Evolutionary conservation across 345 rosid genomes (phyloP).

Genomic region (Arabidopsis thaliana): TAIR10.1 NC_003071.7:12016001-12016500

Average conservation of each 20-base stretch:
- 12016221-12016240: background rate
- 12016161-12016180: background rate
- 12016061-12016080: slow-evolving; percentile 98
- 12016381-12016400: slow-evolving; percentile 33
- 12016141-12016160: background rate
- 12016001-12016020: background rate
- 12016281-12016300: slow-evolving; percentile 45
- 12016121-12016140: background rate
- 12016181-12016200: background rate
- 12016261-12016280: slow-evolving; percentile 33
- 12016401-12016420: slow-evolving; percentile 28
- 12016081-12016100: slow-evolving; percentile 96
- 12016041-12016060: slow-evolving; percentile 39
- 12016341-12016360: slow-evolving; percentile 32
- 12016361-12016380: slow-evolving; percentile 13
- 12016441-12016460: slow-evolving; percentile 17
- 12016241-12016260: slow-evolving; percentile 22
- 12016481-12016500: slow-evolving; percentile 11
- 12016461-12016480: slow-evolving; percentile 6
- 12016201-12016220: background rate
- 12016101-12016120: slow-evolving; percentile 99
- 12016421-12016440: slow-evolving; percentile 19
- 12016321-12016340: slow-evolving; percentile 27
- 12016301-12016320: slow-evolving; percentile 33
- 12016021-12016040: slow-evolving; percentile 38